Evolutionary conservation across 1,139 yeast species (phyloP), one percentile per base, ranked within the genome.

Genomic region (Suhomyces terraborum): DNA sequence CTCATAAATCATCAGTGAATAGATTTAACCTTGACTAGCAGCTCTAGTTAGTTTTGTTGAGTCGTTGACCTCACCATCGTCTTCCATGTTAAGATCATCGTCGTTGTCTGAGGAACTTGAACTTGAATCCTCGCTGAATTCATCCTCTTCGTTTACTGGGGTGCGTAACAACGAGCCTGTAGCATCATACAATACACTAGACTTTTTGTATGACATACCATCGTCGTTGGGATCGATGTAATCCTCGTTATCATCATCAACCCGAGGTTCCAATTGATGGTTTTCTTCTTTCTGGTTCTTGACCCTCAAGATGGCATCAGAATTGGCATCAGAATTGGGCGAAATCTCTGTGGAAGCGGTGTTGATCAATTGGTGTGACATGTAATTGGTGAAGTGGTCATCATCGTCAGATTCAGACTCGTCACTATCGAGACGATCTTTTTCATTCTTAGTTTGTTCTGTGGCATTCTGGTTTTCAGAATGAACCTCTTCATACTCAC

Each of bases 171-270:
- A 62, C 14, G 64, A 58, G 7, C 77, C 77, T 8, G 61, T 50
- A 8, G 69, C 56, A 49, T 71, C 77, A 49, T 84, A 84, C 41
- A 83, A 61, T 4, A 88, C 83, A 53, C 81, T 79, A 19, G 77
- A 71, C 55, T 80, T 82, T 38, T 79, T 79, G 58, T 85, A 85
- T 4, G 86, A 81, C 56, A 79, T 80, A 0, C 93, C 93, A 54
- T 85, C 94, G 58, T 85, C 93, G 55, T 84, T 82, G 2, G 93
- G 93, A 58, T 84, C 93, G 52, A 80, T 80, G 53, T 84, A 84
- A 45, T 82, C 88, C 42, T 80, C 86, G 21, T 72, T 79, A 19
- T 69, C 73, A 13, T 36, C 37, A 14, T 36, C 34, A 14, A 20
- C 19, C 4, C n/a, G 13, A 8, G 30, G 29, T 6, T 25, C 34